Percentiles rank a stretch among this genome's conserved stretches.
These are phyloP conservation scores for Aethionema arabicum DNA, from an alignment of 345 rosid genomes.

Conservation along the genomic window DNA sequence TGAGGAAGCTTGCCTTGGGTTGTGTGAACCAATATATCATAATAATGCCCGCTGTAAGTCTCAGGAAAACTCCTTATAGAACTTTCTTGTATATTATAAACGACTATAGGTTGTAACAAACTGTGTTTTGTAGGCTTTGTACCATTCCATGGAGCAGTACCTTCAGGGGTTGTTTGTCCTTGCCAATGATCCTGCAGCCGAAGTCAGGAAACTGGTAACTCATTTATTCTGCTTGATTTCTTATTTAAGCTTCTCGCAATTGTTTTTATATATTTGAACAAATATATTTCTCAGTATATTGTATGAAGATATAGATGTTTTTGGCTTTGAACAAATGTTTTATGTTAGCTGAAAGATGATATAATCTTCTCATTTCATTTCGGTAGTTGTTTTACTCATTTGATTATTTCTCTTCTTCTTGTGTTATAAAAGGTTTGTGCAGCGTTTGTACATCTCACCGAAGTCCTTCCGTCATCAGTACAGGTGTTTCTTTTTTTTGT, in stretches of 20 bases:
- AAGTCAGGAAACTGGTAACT: conserved; percentile 76
- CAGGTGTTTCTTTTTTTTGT: conserved; percentile 55
- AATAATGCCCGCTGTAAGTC: conserved; percentile 96
- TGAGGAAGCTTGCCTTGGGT: conserved; percentile 83
- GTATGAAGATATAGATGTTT: background rate
- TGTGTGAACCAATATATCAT: conserved; percentile 85
- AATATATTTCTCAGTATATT: conserved; percentile 1
- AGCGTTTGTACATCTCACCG: conserved; percentile 89
- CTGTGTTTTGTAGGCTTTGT: conserved; percentile 60
- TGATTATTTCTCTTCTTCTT: conserved; percentile 13
- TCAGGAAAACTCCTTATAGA: conserved; percentile 14
- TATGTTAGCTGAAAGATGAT: conserved; percentile 13
- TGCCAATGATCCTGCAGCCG: conserved; percentile 74
- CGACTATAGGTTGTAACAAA: conserved; percentile 5
- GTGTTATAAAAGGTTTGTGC: conserved; percentile 70
- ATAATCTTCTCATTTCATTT: conserved; percentile 2
- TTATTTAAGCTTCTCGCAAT: conserved; percentile 20
- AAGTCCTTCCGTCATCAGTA: conserved; percentile 66
- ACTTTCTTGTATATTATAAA: conserved; percentile 11
- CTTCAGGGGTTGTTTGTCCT: conserved; percentile 91
- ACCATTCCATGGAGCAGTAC: conserved; percentile 62
- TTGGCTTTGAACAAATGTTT: background rate
- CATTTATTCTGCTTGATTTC: conserved; percentile 27
- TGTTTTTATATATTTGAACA: conserved; percentile 9
- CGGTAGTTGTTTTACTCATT: conserved; percentile 5